Base-by-base conservation (phyloP, 192 early-diverging fungal genomes). In the Gaertneriomyces sp. region DNA sequence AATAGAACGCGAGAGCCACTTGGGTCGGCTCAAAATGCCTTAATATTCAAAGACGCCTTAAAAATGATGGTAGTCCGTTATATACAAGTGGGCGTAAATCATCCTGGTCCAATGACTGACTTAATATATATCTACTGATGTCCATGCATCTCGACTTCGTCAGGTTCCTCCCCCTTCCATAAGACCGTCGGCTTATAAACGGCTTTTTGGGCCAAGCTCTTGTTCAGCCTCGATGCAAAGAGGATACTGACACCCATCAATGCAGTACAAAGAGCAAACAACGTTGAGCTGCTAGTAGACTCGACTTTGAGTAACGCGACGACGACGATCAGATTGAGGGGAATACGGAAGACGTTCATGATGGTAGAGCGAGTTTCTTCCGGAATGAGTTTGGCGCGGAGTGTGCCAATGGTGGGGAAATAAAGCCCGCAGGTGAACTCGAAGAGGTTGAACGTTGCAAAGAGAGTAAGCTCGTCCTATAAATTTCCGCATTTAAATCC, bases 241-340 rank as follows among this genome's bases (percentile, higher is more conserved):
- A 46, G 16, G 12, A 64, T 42, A 20, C 53, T 46, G 4, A 70
- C 61, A 39, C 12, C 53, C 10, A 70, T 45, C 8, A 58, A 41
- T 0, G 6, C 0, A 0, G 61, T 52, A 57, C 76, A 77, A 6
- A 77, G 8, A 11, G 38, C 40, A 58, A 77, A 77, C 17, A 71
- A 53, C 19, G 61, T 51, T 8, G 58, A 44, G 19, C 17, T 8
- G 40, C 41, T 49, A 5, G 71, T n/a, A 1, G 20, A 42, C 40
- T 70, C 55, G 19, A 76, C 69, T 12, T 71, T 69, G 20, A 69
- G 56, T 20, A 82, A 62, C 4, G 70, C 54, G 12, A 58, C 44
- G 0, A 82, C 81, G 0, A 83, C 81, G 41, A 80, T 79, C 12
- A 79, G 63, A 63, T 83, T 83, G 33, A 83, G 63, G 50, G 81